Base-by-base conservation (phyloP, 805 yeast genomes). In the Komagataella phaffii region DNA sequence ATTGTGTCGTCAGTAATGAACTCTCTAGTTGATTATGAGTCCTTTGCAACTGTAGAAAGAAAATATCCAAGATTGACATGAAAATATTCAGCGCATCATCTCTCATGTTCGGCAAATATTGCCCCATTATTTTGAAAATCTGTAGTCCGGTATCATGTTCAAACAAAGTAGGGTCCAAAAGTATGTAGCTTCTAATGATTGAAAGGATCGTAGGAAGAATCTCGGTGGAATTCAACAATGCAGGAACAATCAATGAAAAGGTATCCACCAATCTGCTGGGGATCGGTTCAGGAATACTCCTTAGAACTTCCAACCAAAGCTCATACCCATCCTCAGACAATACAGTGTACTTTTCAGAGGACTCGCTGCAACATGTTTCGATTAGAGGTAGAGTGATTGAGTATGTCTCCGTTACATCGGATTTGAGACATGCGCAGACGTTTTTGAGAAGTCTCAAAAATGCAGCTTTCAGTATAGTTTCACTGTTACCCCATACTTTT, bases 291-390 rank as follows among this genome's bases (percentile, higher is more conserved):
- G 91, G 86, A 51, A 76, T 76, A 54, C 81, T 80, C 55, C 79
- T 85, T 50, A 88, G 62, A 2, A 85, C 63, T 1, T 83, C 72
- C n/a, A 76, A 70, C 96, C 96, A 88, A 46, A 90, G 69, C 52
- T 88, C 95, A 60, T 78, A 80, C 0, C 95, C 96, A 66, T 90
- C 97, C 61, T 90, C 97, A 17, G 83, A 74, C 7, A 90, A 64
- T 51, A 86, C 69, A 2, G 77, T 67, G 53, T 78, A 76, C 50
- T 68, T 71, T 19, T 74, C 74, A 0, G 88, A 76, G 18, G 70
- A 69, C 1, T 81, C 75, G 56, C 86, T 80, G 59, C 93, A 83
- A 48, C 84, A 76, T 6, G 71, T 65, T 10, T 69, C 67, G 23
- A 89, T 72, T 53, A 88, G 67, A 0, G 95, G 93, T 10, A 87